phyloP scores from a whole-genome alignment of 2,329 filamentous ascomycete genomes.

The Trichoderma polysporum region DNA sequence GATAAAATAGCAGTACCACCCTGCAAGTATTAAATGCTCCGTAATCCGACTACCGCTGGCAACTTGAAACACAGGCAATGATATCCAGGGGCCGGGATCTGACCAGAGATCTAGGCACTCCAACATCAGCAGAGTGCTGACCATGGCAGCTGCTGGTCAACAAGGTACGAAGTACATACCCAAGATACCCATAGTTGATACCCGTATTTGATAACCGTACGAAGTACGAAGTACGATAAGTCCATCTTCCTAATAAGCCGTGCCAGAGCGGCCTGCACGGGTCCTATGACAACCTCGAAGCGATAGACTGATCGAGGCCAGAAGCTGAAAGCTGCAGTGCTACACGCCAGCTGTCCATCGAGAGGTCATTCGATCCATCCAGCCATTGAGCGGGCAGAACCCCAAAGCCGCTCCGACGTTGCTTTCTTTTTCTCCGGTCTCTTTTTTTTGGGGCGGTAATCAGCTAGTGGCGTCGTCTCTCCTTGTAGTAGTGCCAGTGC shows the following conservation, averaged over 20 bases:
- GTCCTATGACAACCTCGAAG: neutral
- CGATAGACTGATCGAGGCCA: slow-evolving; percentile 8
- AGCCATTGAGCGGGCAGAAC: neutral
- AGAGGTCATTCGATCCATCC: slow-evolving; percentile 6
- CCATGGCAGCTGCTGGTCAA: neutral
- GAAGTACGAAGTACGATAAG: neutral
- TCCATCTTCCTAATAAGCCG: neutral
- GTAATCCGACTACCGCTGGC: neutral
- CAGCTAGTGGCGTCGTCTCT: neutral
- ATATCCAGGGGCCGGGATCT: slow-evolving; percentile 5
- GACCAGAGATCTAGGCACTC: slow-evolving; percentile 9
- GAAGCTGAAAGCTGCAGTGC: slow-evolving; percentile 17
- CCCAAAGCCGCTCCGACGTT: neutral
- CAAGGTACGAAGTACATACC: neutral
- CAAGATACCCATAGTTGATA: neutral
- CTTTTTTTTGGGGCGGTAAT: neutral
- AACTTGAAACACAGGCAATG: neutral
- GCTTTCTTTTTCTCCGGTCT: neutral
- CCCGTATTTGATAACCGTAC: too few relatives aligned
- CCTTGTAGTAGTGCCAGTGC: too few relatives aligned
- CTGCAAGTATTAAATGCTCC: slow-evolving; percentile 4
- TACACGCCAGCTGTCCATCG: neutral
- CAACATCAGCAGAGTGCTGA: neutral
- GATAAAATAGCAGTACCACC: neutral
- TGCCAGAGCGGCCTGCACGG: neutral